Evolutionary conservation across 163 green algal species (phyloP), one percentile per base, ranked within the genome.

Genomic region (Prototheca wickerhamii): DNA sequence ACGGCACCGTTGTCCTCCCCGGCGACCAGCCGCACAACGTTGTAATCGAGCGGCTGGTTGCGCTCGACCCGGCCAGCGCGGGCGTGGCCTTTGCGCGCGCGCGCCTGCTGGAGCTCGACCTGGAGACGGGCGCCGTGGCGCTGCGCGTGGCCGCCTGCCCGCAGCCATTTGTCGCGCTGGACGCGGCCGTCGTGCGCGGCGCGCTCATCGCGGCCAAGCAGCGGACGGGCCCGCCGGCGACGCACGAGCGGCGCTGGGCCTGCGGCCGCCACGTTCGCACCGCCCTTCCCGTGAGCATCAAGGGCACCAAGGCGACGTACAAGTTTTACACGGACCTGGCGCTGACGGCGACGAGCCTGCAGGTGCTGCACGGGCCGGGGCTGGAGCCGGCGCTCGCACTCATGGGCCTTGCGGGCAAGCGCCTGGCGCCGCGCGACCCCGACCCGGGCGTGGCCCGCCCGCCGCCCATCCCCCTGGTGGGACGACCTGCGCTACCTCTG

Each of bases 301-400:
- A 67, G 46, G 63, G 63, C n/a, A 60, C 31, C 25, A 68, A 46
- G 17, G 61, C 79, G 0, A 61, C 75, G 29, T 65, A 73, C 32
- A 86, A 86, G 58, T 51, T 82, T 26, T 86, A 78, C 66, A 83
- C 74, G 1, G 74, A 82, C 50, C 18, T 77, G 23, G 3, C 2
- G 20, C 26, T 73, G 21, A 43, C 71, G 3, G 52, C 32, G 2
- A 7, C 15, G 0, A 28, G 15, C 3, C 42, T 75, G 32, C n/a
- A 40, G 3, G 68, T 79, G 23, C 42, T 67, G 23, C 70, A 64
- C 44, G 65, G 68, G 26, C 28, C 42, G 25, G 79, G 79, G 5
- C 60, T 82, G 42, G 76, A 86, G 64, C 74, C 79, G 7, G 68
- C 61, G 3, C 66, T 86, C 33, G 65, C 43, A 28, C 33, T 81